Evolutionary conservation across 2,329 filamentous ascomycete species (phyloP).

Genomic region (Paracoccidioides brasiliensis): DNA sequence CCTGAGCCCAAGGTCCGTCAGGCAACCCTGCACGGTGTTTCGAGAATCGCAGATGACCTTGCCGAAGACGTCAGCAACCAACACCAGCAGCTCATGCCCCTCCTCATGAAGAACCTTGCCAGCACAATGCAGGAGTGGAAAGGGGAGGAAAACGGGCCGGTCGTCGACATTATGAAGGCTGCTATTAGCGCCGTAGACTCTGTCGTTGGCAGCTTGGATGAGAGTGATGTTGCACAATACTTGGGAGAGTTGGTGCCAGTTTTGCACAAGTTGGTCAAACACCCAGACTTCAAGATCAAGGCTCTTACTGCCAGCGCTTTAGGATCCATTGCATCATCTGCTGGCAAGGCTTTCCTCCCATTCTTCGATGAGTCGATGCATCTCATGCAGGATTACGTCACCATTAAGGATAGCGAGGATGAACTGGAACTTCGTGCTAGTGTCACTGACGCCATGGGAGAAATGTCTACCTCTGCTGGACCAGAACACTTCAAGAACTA

Average conservation of each 20-base stretch:
- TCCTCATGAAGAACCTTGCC: slow-evolving; percentile 79
- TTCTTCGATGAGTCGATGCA: slow-evolving; percentile 88
- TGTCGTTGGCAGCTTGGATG: slow-evolving; percentile 71
- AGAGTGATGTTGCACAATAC: slow-evolving; percentile 68
- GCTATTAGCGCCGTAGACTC: slow-evolving; percentile 86
- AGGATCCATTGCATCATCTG: slow-evolving; percentile 76
- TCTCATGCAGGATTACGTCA: slow-evolving; percentile 69
- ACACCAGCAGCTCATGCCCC: slow-evolving; percentile 71
- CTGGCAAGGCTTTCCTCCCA: slow-evolving; percentile 72
- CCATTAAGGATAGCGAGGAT: slow-evolving; percentile 77
- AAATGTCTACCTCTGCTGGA: slow-evolving; percentile 81
- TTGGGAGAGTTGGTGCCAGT: slow-evolving; percentile 71
- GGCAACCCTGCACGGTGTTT: slow-evolving; percentile 74
- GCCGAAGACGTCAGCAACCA: slow-evolving; percentile 78
- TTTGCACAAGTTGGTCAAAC: slow-evolving; percentile 69
- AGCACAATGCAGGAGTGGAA: slow-evolving; percentile 58
- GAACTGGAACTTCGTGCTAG: slow-evolving; percentile 81
- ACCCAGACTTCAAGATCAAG: slow-evolving; percentile 82
- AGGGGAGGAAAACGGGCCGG: slow-evolving; percentile 55
- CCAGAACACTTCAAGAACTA: slow-evolving; percentile 78
- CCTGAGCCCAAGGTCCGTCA: slow-evolving; percentile 72
- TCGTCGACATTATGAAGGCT: slow-evolving; percentile 73
- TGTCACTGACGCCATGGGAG: slow-evolving; percentile 84
- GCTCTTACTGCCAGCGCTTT: slow-evolving; percentile 77
- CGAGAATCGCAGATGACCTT: slow-evolving; percentile 83